A percentile compares a stretch with the other conserved stretches of the same genome.
Conservation (phyloP, 2,329 filamentous ascomycete species). For the Alternaria triticimaculans region DNA sequence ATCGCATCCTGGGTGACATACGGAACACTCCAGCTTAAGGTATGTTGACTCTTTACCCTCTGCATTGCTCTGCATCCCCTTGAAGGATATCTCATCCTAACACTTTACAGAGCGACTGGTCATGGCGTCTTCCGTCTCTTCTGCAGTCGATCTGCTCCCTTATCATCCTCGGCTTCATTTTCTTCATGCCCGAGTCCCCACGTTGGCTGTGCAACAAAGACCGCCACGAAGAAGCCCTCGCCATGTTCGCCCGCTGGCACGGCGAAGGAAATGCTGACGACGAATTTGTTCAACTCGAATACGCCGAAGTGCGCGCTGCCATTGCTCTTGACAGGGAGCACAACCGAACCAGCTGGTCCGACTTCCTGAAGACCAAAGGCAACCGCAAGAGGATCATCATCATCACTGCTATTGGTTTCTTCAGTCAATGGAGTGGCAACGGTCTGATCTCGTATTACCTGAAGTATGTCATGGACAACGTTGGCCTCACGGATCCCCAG, state of each 20-base stretch:
- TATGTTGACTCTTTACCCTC: not conserved
- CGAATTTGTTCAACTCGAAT: slow-evolving; percentile 21
- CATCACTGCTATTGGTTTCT: slow-evolving; percentile 45
- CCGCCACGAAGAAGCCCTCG: slow-evolving; percentile 60
- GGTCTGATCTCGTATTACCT: slow-evolving; percentile 50
- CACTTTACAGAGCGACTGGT: slow-evolving; percentile 53
- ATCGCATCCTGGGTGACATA: slow-evolving; percentile 37
- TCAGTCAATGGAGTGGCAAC: slow-evolving; percentile 51
- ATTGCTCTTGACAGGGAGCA: slow-evolving; percentile 29
- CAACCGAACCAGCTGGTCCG: slow-evolving; percentile 8
- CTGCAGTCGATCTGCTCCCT: slow-evolving; percentile 57
- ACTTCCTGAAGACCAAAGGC: slow-evolving; percentile 39
- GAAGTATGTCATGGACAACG: slow-evolving; percentile 44
- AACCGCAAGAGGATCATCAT: slow-evolving; percentile 52
- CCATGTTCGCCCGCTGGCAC: slow-evolving; percentile 63
- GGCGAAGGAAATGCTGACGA: slow-evolving; percentile 49
- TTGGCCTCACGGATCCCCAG: slow-evolving; percentile 47
- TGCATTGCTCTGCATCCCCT: not conserved
- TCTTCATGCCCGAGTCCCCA: slow-evolving; percentile 62
- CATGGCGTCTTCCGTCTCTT: slow-evolving; percentile 57
- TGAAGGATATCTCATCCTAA: not conserved
- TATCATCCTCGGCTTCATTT: slow-evolving; percentile 48
- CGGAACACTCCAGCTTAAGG: slow-evolving; percentile 16
- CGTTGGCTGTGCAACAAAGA: slow-evolving; percentile 65
- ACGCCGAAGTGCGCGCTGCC: slow-evolving; percentile 19